Percentiles rank a stretch among this genome's conserved stretches.
Evolutionary conservation across 768 basidiomycete species (phyloP).

Genomic region (Suillus ampliporus): DNA sequence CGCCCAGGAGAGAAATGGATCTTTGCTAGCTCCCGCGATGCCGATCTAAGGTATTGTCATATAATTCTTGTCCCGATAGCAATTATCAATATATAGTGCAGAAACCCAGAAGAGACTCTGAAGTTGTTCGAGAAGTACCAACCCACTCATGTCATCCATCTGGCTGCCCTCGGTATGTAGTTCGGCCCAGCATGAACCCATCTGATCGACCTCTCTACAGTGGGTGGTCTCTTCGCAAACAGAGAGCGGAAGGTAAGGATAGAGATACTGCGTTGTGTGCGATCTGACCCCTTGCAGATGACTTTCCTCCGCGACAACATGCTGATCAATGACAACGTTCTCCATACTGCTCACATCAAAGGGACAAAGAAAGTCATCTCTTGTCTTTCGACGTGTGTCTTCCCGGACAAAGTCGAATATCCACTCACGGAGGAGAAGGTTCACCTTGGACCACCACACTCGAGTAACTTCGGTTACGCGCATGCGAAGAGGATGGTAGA

Average conservation of each 20-base stretch:
- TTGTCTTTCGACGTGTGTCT: slow-evolving; percentile 96
- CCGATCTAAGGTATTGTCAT: slow-evolving; percentile 73
- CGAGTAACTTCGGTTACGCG: slow-evolving; percentile 96
- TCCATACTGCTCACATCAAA: slow-evolving; percentile 73
- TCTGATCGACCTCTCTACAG: slow-evolving; percentile 43
- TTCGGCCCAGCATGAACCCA: slow-evolving; percentile 4
- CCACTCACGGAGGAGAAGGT: slow-evolving; percentile 94
- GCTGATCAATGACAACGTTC: slow-evolving; percentile 94
- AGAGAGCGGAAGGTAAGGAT: slow-evolving; percentile 85
- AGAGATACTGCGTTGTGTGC: background rate
- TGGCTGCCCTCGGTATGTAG: slow-evolving; percentile 85
- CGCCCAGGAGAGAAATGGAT: slow-evolving; percentile 82
- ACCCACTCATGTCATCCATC: slow-evolving; percentile 96
- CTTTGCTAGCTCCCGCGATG: slow-evolving; percentile 79
- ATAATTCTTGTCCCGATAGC: background rate
- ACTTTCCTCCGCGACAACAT: slow-evolving; percentile 95
- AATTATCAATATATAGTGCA: slow-evolving; percentile 32
- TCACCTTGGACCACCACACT: slow-evolving; percentile 90
- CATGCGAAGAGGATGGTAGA: slow-evolving; percentile 97
- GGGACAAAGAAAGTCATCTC: slow-evolving; percentile 84
- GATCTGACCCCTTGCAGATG: slow-evolving; percentile 48
- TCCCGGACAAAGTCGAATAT: slow-evolving; percentile 93
- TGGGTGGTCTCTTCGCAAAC: slow-evolving; percentile 95
- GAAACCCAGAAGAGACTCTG: slow-evolving; percentile 71
- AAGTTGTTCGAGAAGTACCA: slow-evolving; percentile 88